Base-by-base conservation (phyloP, 371 early-diverging fungal genomes). In the Rhizopus sp. region DNA sequence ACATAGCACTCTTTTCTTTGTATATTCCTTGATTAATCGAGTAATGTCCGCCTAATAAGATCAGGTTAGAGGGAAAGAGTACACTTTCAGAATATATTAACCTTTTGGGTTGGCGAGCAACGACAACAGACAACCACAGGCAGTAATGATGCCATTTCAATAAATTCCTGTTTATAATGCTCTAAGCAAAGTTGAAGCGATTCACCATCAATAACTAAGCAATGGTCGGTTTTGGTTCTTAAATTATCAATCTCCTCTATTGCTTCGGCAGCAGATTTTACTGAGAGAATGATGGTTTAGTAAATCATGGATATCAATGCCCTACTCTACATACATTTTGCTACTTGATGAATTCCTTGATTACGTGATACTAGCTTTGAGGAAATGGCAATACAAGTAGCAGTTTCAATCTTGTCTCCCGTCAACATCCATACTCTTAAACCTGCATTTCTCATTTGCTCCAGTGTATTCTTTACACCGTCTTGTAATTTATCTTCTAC, bases 381-480 rank as follows among this genome's bases (percentile, higher is more conserved):
- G 0, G 95, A 94, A 9, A 95, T 85, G 3, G 98, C 98, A 62
- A 99, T 95, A 69, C 94, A 95, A 1, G 91, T 96, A n/a, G 99
- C 99, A 3, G 99, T 99, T 79, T 99, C 99, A 60, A 97, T 93
- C 68, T 99, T 99, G 73, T 99, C 99, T 30, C 99, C 85, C 0
- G 99, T 99, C 53, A 99, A 80, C 99, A 99, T 99, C 99, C 99
- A 99, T 16, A 99, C 90, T 69, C 91, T 93, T 53, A 99, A 68
- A 8, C 97, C 99, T 15, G 99, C 99, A 72, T 98, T 94, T 54
- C 96, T 84, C 62, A 99, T 77, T 16, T 86, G 77, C 75, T 98
- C 98, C 15, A 99, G 68, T 3, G 99, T 98, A 13, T 83, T 78
- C 55, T 90, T 93, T 42, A 99, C 99, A 35, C 90, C 91, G 66